A percentile compares a stretch with the other conserved stretches of the same genome.
Evolutionary conservation across 2,329 filamentous ascomycete genomes (phyloP).

Genomic region (Penicillium verrucosum): DNA sequence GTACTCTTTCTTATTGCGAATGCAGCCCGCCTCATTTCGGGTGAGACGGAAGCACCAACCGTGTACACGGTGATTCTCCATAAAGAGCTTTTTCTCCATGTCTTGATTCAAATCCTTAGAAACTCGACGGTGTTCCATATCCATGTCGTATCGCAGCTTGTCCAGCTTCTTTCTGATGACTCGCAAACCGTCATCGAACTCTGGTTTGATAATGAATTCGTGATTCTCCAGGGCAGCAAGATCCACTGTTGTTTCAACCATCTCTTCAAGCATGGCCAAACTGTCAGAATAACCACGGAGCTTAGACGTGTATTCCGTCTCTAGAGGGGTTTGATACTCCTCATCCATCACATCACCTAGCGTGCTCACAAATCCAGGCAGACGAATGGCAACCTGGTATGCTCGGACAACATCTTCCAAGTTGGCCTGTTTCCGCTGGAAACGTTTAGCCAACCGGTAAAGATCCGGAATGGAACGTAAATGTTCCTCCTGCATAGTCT

Average conservation of each 20-base stretch:
- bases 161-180: conserved; percentile 91
- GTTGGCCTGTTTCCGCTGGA: conserved; percentile 86
- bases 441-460: conserved; percentile 89
- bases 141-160: conserved; percentile 76
- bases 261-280: conserved; percentile 84
- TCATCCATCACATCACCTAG: conserved; percentile 96
- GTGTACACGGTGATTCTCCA: conserved; percentile 93
- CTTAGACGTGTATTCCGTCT: conserved; percentile 81
- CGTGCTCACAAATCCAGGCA: conserved; percentile 85
- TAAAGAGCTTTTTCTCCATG: conserved; percentile 95
- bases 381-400: conserved; percentile 88
- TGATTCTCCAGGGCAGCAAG: conserved; percentile 93
- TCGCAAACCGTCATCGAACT: conserved; percentile 85
- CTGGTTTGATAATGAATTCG: conserved; percentile 98
- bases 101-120: conserved; percentile 83
- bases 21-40: conserved; percentile 83
- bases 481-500: conserved; percentile 96
- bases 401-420: conserved; percentile 93
- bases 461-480: conserved; percentile 89
- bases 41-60: conserved; percentile 96
- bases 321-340: conserved; percentile 79
- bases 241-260: conserved; percentile 98
- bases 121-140: conserved; percentile 72
- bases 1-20: conserved; percentile 85
- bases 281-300: conserved; percentile 72